Evolutionary conservation across 805 yeast species (phyloP), one percentile per base, ranked within the genome.

Genomic region (Yarrowia bubula): DNA sequence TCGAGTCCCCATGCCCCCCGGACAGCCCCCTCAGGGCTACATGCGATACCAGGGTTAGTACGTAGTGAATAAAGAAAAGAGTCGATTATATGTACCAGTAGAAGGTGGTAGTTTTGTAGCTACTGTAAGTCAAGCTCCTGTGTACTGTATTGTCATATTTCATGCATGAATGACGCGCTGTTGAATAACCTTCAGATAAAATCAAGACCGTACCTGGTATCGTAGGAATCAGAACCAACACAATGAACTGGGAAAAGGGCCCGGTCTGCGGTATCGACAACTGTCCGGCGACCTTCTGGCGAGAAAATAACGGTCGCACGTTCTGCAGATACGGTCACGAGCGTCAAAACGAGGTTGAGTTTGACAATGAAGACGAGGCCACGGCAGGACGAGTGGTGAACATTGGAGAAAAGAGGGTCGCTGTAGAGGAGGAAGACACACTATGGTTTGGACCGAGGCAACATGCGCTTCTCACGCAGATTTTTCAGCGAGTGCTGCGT

Each of bases 251-350:
- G 64, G 33, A 17, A n/a, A 42, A 14, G 64, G 98, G 99, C 1
- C 87, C 89, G 4, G 76, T 87, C 5, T 93, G 99, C 80, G 98
- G 98, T 0, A 86, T 86, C 2, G 92, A 89, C 68, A 93, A 93
- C 78, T 93, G 99, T 76, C 84, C 89, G 4, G 89, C 97, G 0
- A 77, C 85, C 42, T 81, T 87, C 60, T 93, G 90, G 84, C 81
- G 87, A 60, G 75, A 84, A 35, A 77, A 85, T 3, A 90, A 89
- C 71, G 99, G 99, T 31, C 84, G 84, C 60, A 82, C 86, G 65
- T 87, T 92, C 10, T 93, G 99, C 74, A 93, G 89, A 71, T 88
- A 83, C 71, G 98, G 98, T 5, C 99, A 93, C 76, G 92, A 33
- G 15, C 51, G 51, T 22, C 42, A 32, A 10, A n/a, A 35, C 35